Evolutionary conservation across 768 basidiomycete species (phyloP).

Genomic region (Podaxis rugospora): DNA sequence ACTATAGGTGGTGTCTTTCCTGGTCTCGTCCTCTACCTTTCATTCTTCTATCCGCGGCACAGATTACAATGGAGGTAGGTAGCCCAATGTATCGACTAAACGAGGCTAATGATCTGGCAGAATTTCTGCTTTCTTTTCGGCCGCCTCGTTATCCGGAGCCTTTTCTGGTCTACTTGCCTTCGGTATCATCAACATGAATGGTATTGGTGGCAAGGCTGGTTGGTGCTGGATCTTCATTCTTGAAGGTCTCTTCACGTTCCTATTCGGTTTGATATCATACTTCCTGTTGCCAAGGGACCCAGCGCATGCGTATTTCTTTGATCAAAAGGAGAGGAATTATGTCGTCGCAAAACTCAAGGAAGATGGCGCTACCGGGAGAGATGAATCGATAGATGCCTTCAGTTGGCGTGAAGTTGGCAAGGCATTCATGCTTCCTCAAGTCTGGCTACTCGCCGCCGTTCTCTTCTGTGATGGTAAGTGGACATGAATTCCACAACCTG

Average conservation of each 20-base stretch:
- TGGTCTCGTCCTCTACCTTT: slow-evolving; percentile 53
- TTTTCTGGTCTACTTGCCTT: slow-evolving; percentile 68
- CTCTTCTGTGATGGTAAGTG: slow-evolving; percentile 50
- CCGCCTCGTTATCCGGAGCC: slow-evolving; percentile 56
- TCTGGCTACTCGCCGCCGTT: slow-evolving; percentile 43
- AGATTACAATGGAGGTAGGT: slow-evolving; percentile 43
- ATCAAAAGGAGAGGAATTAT: slow-evolving; percentile 42
- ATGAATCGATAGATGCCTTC: slow-evolving; percentile 39
- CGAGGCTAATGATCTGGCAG: slow-evolving; percentile 26
- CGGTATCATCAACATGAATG: slow-evolving; percentile 62
- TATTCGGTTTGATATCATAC: slow-evolving; percentile 50
- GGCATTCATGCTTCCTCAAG: slow-evolving; percentile 48
- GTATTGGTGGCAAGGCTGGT: slow-evolving; percentile 45
- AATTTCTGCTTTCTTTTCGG: slow-evolving; percentile 45
- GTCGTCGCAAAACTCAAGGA: slow-evolving; percentile 34
- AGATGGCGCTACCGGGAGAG: slow-evolving; percentile 33
- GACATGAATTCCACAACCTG: neutral
- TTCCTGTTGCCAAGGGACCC: slow-evolving; percentile 36
- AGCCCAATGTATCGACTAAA: neutral
- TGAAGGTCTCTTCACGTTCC: slow-evolving; percentile 60
- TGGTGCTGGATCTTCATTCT: slow-evolving; percentile 72
- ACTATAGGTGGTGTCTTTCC: slow-evolving; percentile 52
- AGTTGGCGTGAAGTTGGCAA: slow-evolving; percentile 52
- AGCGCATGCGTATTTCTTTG: slow-evolving; percentile 45
- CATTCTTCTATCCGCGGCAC: slow-evolving; percentile 51